Evolutionary conservation across 352 stramenopile species (phyloP).

Genomic region (Globisporangium okanoganense): DNA sequence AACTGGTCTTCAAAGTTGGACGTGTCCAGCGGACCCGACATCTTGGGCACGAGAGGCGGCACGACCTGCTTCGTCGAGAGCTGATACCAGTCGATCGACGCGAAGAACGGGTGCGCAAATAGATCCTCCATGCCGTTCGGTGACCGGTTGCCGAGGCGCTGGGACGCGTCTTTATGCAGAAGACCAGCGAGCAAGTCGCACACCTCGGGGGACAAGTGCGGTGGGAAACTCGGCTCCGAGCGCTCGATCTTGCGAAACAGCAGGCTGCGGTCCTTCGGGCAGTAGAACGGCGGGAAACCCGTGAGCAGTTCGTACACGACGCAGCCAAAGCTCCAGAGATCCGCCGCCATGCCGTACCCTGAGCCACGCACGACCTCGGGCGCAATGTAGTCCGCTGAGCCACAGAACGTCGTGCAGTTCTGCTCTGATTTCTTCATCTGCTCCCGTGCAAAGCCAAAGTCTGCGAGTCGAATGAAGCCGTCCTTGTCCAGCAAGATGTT

Average conservation of each 20-base stretch:
- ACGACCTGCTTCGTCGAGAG: conserved; percentile 70
- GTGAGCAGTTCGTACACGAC: conserved; percentile 85
- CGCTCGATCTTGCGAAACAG: conserved; percentile 97
- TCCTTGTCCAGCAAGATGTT: conserved; percentile 88
- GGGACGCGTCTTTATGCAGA: conserved; percentile 52
- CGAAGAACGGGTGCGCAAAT: conserved; percentile 75
- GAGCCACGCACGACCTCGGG: conserved; percentile 72
- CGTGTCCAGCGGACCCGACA: conserved; percentile 47
- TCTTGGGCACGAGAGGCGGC: conserved; percentile 51
- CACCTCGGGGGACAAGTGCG: conserved; percentile 73
- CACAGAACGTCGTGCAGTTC: conserved; percentile 77
- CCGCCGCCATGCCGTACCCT: conserved; percentile 71
- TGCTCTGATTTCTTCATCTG: conserved; percentile 50
- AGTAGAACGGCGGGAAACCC: conserved; percentile 92
- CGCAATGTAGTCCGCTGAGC: conserved; percentile 82
- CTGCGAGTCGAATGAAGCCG: conserved; percentile 86
- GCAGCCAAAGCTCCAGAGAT: conserved; percentile 89
- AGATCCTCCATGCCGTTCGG: conserved; percentile 64
- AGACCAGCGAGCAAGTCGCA: conserved; percentile 54
- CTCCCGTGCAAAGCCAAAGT: conserved; percentile 79
- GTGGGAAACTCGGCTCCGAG: conserved; percentile 90
- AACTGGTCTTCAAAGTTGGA: conserved; percentile 78
- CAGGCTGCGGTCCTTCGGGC: conserved; percentile 74
- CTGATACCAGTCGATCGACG: conserved; percentile 69
- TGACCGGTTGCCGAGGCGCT: conserved; percentile 50